A percentile compares a stretch with the other conserved stretches of the same genome.
Conservation (phyloP, 495 filamentous ascomycete species). For the Ramalina intermedia region DNA sequence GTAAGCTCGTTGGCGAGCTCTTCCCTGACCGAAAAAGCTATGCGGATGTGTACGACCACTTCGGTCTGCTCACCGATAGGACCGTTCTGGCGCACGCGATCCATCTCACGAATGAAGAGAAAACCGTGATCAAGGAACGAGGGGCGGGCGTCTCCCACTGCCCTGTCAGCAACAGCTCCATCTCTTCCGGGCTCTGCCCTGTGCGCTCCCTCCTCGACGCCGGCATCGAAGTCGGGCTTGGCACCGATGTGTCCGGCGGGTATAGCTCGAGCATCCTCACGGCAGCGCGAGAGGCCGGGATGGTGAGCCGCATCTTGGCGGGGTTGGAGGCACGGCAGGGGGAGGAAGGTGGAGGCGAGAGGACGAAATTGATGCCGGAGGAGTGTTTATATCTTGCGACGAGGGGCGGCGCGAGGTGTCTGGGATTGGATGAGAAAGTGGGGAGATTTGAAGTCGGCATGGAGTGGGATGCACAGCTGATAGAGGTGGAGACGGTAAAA, state of each 20-base stretch:
- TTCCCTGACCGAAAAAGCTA: constrained; percentile 57
- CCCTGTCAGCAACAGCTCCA: constrained; percentile 66
- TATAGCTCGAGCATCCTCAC: constrained; percentile 68
- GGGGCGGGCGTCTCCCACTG: constrained; percentile 66
- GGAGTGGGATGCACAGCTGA: constrained; percentile 79
- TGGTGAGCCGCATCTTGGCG: constrained; percentile 50
- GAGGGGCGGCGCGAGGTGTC: constrained; percentile 59
- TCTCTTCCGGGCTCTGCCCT: constrained; percentile 59
- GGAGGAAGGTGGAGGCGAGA: constrained; percentile 10
- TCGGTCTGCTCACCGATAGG: constrained; percentile 49
- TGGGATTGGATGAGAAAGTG: constrained; percentile 52
- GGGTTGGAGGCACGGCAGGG: constrained; percentile 33
- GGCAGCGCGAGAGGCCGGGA: constrained; percentile 58
- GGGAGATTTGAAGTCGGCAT: constrained; percentile 74
- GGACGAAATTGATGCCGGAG: constrained; percentile 54
- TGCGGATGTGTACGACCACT: constrained; percentile 62
- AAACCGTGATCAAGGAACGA: constrained; percentile 41
- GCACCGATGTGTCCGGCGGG: constrained; percentile 81
- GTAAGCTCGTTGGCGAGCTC: constrained; percentile 44
- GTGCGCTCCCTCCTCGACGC: constrained; percentile 59
- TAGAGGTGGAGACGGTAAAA: constrained; percentile 15
- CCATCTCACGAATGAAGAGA: constrained; percentile 53
- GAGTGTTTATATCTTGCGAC: constrained; percentile 84
- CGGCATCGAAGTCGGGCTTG: constrained; percentile 67
- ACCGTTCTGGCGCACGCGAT: constrained; percentile 84